phyloP scores from a whole-genome alignment of 164 flowering plant genomes.

The Chloranthus sessilifolius region DNA sequence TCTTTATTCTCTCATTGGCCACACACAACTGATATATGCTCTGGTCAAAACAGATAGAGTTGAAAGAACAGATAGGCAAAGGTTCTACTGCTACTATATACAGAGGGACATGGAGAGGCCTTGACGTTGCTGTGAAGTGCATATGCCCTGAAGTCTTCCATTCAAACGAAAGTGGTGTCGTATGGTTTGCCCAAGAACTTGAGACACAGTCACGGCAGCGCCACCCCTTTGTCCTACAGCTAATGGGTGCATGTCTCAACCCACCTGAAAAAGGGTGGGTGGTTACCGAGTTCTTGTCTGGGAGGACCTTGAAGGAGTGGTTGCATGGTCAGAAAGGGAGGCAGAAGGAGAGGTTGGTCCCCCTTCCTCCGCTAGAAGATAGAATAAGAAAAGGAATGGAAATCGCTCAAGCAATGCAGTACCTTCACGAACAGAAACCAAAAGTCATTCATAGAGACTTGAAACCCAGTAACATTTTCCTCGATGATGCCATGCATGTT shows the following conservation, averaged over 20 bases:
- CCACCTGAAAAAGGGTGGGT: constrained; percentile 61
- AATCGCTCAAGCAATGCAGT: constrained; percentile 65
- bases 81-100: constrained; percentile 55
- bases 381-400: constrained; percentile 48
- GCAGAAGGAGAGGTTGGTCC: constrained; percentile 23
- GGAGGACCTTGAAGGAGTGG: constrained; percentile 53
- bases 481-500: constrained; percentile 46
- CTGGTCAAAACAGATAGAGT: constrained; percentile 33
- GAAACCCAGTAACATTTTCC: constrained; percentile 64
- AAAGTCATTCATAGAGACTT: constrained; percentile 56
- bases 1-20: neutral
- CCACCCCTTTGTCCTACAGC: constrained; percentile 55
- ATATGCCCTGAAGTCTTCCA: constrained; percentile 41
- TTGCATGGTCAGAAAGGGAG: constrained; percentile 48
- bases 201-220: constrained; percentile 44
- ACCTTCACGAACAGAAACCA: constrained; percentile 58
- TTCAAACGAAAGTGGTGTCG: constrained; percentile 24
- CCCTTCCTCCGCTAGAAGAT: constrained; percentile 43
- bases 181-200: constrained; percentile 55
- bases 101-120: constrained; percentile 55
- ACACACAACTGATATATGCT: neutral
- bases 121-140: constrained; percentile 65
- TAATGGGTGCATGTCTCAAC: constrained; percentile 57
- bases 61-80: constrained; percentile 39
- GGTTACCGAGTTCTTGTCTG: constrained; percentile 43